Conservation (phyloP, 1,139 yeast genomes). For the Suhomyces coccinellae region DNA sequence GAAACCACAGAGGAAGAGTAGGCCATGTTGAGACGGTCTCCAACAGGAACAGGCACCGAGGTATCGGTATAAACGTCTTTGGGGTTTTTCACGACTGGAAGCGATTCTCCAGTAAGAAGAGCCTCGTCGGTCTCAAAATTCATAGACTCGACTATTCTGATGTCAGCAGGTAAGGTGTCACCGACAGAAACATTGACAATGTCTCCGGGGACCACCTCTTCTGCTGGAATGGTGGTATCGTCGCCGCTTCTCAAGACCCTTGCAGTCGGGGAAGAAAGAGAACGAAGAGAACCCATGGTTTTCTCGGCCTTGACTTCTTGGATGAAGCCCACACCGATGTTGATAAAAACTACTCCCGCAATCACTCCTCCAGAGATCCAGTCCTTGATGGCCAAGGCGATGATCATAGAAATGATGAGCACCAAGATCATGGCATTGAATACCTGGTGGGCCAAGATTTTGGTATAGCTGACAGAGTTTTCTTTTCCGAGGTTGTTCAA, state of each 20-base stretch:
- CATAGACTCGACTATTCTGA: slow-evolving; percentile 39
- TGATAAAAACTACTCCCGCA: slow-evolving; percentile 42
- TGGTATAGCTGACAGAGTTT: slow-evolving; percentile 26
- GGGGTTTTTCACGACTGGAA: slow-evolving; percentile 38
- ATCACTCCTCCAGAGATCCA: slow-evolving; percentile 87
- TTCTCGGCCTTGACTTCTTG: slow-evolving; percentile 40
- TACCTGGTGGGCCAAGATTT: slow-evolving; percentile 35
- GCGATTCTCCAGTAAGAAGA: slow-evolving; percentile 54
- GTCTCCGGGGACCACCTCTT: slow-evolving; percentile 53
- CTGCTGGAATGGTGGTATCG: slow-evolving; percentile 35
- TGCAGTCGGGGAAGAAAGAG: slow-evolving; percentile 36
- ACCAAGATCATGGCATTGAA: slow-evolving; percentile 42
- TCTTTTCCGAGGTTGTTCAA: slow-evolving; percentile 32
- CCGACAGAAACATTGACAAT: slow-evolving; percentile 45
- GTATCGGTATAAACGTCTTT: slow-evolving; percentile 24
- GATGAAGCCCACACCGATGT: slow-evolving; percentile 33
- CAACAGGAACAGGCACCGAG: slow-evolving; percentile 36
- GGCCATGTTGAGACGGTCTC: slow-evolving; percentile 46
- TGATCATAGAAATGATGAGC: slow-evolving; percentile 35
- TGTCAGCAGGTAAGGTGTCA: slow-evolving; percentile 53
- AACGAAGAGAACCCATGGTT: slow-evolving; percentile 40
- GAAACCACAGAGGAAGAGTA: slow-evolving; percentile 47
- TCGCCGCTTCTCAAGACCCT: slow-evolving; percentile 44
- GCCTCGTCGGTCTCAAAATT: slow-evolving; percentile 53
- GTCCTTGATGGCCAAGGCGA: slow-evolving; percentile 51